Base-by-base conservation (phyloP, 306 rosid genomes). In the Rosa rugosa region DNA sequence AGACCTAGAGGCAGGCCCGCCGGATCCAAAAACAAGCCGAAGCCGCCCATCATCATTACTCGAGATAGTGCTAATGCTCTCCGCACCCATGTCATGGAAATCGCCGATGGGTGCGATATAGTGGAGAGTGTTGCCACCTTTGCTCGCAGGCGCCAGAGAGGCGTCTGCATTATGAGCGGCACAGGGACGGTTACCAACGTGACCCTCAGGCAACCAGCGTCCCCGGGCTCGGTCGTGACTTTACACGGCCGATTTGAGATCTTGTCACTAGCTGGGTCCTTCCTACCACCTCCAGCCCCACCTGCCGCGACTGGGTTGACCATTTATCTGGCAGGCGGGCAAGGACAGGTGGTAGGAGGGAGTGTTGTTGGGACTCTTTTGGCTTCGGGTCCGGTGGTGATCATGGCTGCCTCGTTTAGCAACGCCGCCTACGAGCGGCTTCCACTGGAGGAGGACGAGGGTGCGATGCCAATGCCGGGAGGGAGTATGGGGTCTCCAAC, bases 371-470 rank as follows among this genome's bases (percentile, higher is more conserved):
- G 98, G 16, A 84, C 92, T 1, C 82, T 96, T 0, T 75, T 83
- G 66, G 99, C 99, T 18, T 88, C 98, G 0, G 99, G 99, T 0
- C 96, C 99, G 0, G 99, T 96, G 27, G 98, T 96, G 4, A 88
- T 96, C 42, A 96, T 96, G 94, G 94, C 98, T 0, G 99, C 98
- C 31, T 96, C 98, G 0, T 96, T 96, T 69, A 91, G 99, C 59
- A 96, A 96, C 96, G 99, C 99, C 0, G 99, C 98, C 0, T 96
- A 96, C 17, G 99, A 96, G 82, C 84, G 99, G 73, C 97, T 96
- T 4, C 98, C 99, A 0, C 77, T 96, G 81, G 99, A 96, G 64
- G 99, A 96, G 0, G 98, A 93, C 4, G 98, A 95, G 10, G 77
- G 87, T 20, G 79, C 76, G 23, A 14, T 82, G 81, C 79, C 92